Evolutionary conservation across 371 early-diverging fungal species (phyloP), one percentile per base, ranked within the genome.

Genomic region (Rhizomucor miehei): DNA sequence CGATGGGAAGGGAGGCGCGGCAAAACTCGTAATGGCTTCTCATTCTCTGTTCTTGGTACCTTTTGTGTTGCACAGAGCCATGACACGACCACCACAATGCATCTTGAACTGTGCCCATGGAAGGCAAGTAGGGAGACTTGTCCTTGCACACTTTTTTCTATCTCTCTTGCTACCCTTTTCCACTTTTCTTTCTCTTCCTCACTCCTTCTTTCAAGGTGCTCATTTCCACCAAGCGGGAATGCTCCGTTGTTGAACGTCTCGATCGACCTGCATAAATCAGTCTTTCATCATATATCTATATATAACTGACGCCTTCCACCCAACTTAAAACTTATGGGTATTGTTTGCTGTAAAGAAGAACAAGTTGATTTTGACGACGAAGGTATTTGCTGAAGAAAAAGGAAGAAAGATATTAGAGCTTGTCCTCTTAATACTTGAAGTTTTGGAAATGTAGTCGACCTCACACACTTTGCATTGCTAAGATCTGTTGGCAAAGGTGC

Each of bases 401-500:
- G 10, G 38, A 38, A 9, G 38, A 10, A 9, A 38, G 38, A 9
- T 14, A 38, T 38, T 14, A 14, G 14, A 38, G 10, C 38, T 38
- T 21, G 1, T n/a, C 34, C 17, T 14, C 5, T 14, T 9, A 17
- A 23, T 13, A 35, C 25, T 40, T 21, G n/a, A n/a, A 38, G 38
- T 14, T 12, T 36, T 14, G 19, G 8, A 29, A 5, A 29, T 29
- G 8, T 55, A 67, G 86, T 88, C 40, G 81, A 86, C 44, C 56
- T 88, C 34, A 68, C 71, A 8, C 88, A 88, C 50, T 88, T 88
- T 19, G 19, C 19, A 13, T 65, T 88, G 21, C 56, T 88, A 37
- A 75, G 85, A 34, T 75, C 79, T 0, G 81, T 88, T 14, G 86
- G 86, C n/a, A 84, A 83, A 57, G 88, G 88, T 2, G 85, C 88